Base-by-base conservation (phyloP, 768 basidiomycete species). In the Pisolithus albus region DNA sequence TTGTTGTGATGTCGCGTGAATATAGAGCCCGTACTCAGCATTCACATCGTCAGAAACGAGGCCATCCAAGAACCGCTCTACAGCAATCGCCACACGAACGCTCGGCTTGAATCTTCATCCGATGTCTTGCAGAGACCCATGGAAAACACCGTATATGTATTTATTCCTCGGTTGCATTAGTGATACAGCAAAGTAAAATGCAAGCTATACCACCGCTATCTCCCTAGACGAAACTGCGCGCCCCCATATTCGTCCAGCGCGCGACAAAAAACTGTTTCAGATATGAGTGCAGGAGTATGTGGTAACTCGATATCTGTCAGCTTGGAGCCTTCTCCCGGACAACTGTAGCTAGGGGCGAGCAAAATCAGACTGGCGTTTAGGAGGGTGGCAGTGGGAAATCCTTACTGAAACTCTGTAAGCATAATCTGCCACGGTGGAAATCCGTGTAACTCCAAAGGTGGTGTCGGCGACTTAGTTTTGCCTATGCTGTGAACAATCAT, bases 371-470 rank as follows among this genome's bases (percentile, higher is more conserved):
- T 51, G 13, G 19, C 30, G 6, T 15, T 44, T 23, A 50, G 9
- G 37, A 36, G 45, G 32, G 46, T 47, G 3, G 13, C 34, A 9
- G 3, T 7, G 9, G 7, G 19, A 23, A 21, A 43, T 10, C 69
- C 85, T 68, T 62, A 90, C 89, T 82, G 76, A 54, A 92, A 82
- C 65, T 92, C 89, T 42, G 86, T 87, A 39, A 92, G 69, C 50
- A 83, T 74, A n/a, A 83, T 79, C 59, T 92, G 89, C 88, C 89
- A 92, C 15, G 89, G 89, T 16, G 89, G 89, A 59, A 85, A 90
- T 5, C 84, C 85, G 57, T 84, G 70, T 19, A 90, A 70, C 63
- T 90, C 86, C 47, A 84, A 65, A 1, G 85, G 80, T 21, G 70
- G 60, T 37, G 61, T 63, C 36, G 69, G 65, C 36, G 64, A 64